Conservation (phyloP, 2,329 filamentous ascomycete genomes). For the Cryphonectria naterciae region DNA sequence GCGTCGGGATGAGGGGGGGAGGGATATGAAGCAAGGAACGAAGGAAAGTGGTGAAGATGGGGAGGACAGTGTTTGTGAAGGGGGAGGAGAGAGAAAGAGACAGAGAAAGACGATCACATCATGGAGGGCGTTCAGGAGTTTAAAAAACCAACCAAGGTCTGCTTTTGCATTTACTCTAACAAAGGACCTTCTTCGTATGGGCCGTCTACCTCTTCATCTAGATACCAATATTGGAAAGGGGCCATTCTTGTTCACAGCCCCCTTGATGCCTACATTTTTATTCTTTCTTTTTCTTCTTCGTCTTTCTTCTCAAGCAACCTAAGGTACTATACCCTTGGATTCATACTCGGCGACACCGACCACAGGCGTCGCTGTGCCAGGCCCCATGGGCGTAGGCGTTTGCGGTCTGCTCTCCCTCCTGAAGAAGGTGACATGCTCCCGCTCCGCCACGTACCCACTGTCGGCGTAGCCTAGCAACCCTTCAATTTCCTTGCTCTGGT, state of each 20-base stretch:
- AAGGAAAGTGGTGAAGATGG: not conserved
- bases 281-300: not conserved
- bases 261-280: not conserved
- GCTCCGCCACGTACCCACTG: constrained; percentile 88
- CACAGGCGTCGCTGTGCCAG: constrained; percentile 23
- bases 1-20: constrained; percentile 49
- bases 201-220: constrained; percentile 16
- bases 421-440: constrained; percentile 85
- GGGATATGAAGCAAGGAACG: not conserved
- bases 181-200: not conserved
- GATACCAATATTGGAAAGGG: constrained; percentile 13
- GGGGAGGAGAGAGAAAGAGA: no score
- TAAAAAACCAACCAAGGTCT: not conserved
- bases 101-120: not conserved
- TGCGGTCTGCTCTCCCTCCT: constrained; percentile 56
- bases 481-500: constrained; percentile 80
- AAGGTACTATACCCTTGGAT: constrained; percentile 18
- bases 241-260: not conserved
- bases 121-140: constrained; percentile 15
- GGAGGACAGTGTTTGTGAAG: not conserved
- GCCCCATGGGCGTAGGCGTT: constrained; percentile 46
- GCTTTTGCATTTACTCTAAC: not conserved
- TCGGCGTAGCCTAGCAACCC: constrained; percentile 86
- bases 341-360: constrained; percentile 34
- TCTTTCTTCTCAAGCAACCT: no score